phyloP scores from a whole-genome alignment of 176 grass and related monocot genomes.

The Olyra latifolia region DNA sequence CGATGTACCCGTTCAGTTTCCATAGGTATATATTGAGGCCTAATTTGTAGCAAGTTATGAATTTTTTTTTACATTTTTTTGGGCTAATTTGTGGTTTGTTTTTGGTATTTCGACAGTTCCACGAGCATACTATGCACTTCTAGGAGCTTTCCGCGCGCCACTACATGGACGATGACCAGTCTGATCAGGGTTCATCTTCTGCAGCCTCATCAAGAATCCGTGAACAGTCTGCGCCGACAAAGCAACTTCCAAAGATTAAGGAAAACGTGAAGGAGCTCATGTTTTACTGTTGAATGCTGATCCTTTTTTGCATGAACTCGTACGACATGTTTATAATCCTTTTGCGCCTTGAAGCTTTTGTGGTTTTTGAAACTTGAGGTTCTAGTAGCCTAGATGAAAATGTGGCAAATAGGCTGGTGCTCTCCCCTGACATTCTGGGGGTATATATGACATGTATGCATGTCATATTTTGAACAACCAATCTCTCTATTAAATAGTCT shows the following conservation, averaged over 20 bases:
- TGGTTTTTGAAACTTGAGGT: neutral
- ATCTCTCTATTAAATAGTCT: neutral
- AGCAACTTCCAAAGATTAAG: conserved; percentile 52
- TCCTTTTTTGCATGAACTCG: neutral
- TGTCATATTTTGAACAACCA: neutral
- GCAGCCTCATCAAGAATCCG: neutral
- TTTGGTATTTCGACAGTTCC: conserved; percentile 42
- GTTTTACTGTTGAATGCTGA: conserved; percentile 69
- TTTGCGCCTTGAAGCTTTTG: neutral
- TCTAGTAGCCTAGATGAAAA: neutral
- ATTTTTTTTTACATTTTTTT: neutral
- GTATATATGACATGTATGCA: neutral
- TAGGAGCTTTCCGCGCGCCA: conserved; percentile 69
- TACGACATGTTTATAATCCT: no score
- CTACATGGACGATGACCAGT: conserved; percentile 51
- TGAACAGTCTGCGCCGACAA: conserved; percentile 7
- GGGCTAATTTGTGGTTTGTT: neutral
- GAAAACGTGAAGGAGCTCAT: conserved; percentile 65
- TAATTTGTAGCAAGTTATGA: no score
- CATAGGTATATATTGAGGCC: conserved; percentile 43
- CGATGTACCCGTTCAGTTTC: conserved; percentile 85
- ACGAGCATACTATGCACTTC: conserved; percentile 78
- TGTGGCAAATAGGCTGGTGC: neutral
- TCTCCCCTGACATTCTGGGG: neutral
- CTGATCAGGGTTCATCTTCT: conserved; percentile 38